Evolutionary conservation across 305 asterid genomes (phyloP).

Genomic region (Fraxinus latifolia): DNA sequence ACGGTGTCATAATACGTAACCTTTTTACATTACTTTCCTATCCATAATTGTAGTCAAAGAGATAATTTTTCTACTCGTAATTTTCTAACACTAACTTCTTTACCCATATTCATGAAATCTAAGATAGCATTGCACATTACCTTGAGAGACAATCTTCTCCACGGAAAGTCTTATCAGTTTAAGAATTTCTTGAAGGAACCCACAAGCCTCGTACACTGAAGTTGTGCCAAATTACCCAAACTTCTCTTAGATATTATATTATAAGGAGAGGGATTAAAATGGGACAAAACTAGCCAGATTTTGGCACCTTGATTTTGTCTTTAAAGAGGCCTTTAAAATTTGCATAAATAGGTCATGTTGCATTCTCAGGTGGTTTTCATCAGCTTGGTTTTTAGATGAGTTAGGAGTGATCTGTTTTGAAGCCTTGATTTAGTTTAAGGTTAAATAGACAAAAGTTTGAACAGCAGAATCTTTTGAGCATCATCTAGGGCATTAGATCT

Average conservation of each 20-base stretch:
- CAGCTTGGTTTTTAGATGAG: background rate
- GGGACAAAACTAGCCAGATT: background rate
- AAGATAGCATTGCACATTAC: background rate
- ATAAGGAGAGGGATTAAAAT: background rate
- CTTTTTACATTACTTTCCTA: background rate
- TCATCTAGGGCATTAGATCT: background rate
- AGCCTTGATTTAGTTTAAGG: background rate
- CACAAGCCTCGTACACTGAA: background rate
- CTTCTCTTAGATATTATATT: background rate
- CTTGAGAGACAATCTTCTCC: background rate
- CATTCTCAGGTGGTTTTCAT: slow-evolving; percentile 2
- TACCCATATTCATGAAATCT: background rate
- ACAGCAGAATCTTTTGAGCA: background rate
- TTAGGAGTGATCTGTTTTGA: background rate
- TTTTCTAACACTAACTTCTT: background rate
- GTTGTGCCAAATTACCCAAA: background rate
- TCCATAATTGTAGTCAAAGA: background rate
- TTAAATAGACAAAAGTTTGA: background rate
- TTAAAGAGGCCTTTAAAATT: background rate
- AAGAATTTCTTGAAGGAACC: background rate
- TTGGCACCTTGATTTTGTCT: background rate
- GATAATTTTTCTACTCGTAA: background rate
- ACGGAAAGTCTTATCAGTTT: background rate
- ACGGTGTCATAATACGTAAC: background rate
- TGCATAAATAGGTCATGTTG: background rate